phyloP scores from a whole-genome alignment of 805 yeast species.

The Spathaspora boniae region DNA sequence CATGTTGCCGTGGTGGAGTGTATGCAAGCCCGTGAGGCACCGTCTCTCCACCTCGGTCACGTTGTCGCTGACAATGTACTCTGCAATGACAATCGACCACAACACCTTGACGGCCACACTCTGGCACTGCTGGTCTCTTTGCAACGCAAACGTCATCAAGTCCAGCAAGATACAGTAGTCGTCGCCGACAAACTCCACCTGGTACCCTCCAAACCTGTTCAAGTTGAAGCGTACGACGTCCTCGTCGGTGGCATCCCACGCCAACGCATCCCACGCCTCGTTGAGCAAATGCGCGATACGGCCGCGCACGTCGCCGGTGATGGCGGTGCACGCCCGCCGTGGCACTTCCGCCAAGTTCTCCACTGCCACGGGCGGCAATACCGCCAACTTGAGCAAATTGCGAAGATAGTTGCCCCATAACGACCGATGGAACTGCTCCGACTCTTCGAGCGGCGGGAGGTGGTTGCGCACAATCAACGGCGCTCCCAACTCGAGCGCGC shows the following conservation, averaged over 20 bases:
- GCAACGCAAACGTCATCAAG: conserved; percentile 65
- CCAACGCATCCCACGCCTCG: conserved; percentile 72
- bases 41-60: conserved; percentile 61
- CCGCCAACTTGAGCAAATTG: conserved; percentile 54
- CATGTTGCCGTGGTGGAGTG: conserved; percentile 53
- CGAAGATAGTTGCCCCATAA: conserved; percentile 69
- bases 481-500: conserved; percentile 50
- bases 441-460: conserved; percentile 49
- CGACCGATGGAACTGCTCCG: conserved; percentile 53
- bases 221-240: conserved; percentile 58
- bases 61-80: conserved; percentile 55
- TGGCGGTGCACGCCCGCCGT: conserved; percentile 60
- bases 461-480: conserved; percentile 47
- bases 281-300: conserved; percentile 53
- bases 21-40: conserved; percentile 60
- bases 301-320: conserved; percentile 61
- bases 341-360: conserved; percentile 73
- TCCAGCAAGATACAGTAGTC: conserved; percentile 62
- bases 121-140: conserved; percentile 59
- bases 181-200: conserved; percentile 55
- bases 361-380: conserved; percentile 64
- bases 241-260: conserved; percentile 55
- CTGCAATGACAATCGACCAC: conserved; percentile 71
- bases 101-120: conserved; percentile 60
- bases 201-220: conserved; percentile 64